phyloP scores from a whole-genome alignment of 495 filamentous ascomycete species.

The Physcia stellaris region DNA sequence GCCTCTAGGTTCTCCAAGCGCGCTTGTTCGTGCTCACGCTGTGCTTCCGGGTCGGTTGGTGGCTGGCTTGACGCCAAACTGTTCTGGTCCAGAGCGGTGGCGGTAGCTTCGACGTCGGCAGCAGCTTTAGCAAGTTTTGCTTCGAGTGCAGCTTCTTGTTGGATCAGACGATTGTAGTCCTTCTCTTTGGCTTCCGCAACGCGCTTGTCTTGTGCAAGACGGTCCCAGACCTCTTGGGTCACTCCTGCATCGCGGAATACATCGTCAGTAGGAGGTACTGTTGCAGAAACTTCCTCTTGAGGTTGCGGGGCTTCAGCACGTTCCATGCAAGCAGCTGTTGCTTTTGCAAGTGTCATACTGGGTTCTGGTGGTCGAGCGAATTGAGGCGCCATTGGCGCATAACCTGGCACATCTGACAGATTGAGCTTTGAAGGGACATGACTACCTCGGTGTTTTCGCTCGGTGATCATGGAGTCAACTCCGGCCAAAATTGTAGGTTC shows the following conservation, averaged over 20 bases:
- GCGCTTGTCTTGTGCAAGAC: constrained; percentile 36
- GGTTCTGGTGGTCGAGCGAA: not conserved
- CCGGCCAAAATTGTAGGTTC: constrained; percentile 24
- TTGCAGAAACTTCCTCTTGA: not conserved
- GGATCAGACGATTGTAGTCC: constrained; percentile 3
- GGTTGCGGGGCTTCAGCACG: not conserved
- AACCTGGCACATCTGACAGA: not conserved
- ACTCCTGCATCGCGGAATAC: constrained; percentile 42
- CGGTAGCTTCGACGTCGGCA: not conserved
- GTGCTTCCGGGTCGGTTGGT: too few species aligned
- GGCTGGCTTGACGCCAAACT: too few species aligned
- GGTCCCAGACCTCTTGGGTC: constrained; percentile 45
- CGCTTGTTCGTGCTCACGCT: not conserved
- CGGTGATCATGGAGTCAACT: constrained; percentile 30
- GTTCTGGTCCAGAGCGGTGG: not conserved
- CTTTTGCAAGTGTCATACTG: not conserved
- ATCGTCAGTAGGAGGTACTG: not conserved
- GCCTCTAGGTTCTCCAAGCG: not conserved
- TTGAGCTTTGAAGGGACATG: not conserved
- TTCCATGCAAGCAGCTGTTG: not conserved
- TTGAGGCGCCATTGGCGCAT: not conserved
- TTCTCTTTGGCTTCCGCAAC: constrained; percentile 17
- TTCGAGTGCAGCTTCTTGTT: not conserved
- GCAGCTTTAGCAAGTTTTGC: not conserved
- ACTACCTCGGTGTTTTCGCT: constrained; percentile 22